Evolutionary conservation across 805 yeast species (phyloP), one percentile per base, ranked within the genome.

Genomic region (Kodamaea sagamina): DNA sequence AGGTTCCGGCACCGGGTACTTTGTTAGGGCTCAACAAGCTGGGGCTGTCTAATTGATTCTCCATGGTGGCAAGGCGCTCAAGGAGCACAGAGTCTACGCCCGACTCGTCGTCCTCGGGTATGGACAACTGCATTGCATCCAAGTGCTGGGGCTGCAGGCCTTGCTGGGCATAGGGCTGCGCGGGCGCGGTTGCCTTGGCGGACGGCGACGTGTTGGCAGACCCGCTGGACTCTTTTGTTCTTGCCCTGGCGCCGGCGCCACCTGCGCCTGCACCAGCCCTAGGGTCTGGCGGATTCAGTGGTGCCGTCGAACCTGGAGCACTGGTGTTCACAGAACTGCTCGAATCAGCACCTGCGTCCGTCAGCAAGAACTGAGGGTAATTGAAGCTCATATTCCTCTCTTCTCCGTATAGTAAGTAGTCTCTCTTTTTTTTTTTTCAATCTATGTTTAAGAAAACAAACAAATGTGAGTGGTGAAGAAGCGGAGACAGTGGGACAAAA

Each of bases 341-440:
- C 26, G 18, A 24, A 26, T 37, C 41, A 19, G 48, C 36, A 18
- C 44, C 37, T 31, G 31, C 49, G 39, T 29, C 45, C 26, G 51
- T 34, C 40, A 29, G 47, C 47, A 67, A 56, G 48, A 67, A 65
- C 40, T 67, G 68, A 35, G 71, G 70, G 52, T 65, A 64, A 39
- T 63, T 59, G 47, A 65, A 57, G 50, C 54, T 58, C 67, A 63
- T 63, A 12, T 11, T 35, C 28, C 21, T 40, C 13, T 35, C 27
- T 35, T 35, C 38, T 35, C 38, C 38, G 38, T 35, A n/a, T n/a
- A 35, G 19, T 34, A 19, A 11, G 38, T 25, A 22, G 32, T 24
- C 24, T 37, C 36, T 41, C 26, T 41, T 36, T 41, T 41, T 41
- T n/a, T n/a, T 41, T 41, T 41, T 35, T 41, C 36, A 27, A 37